A percentile compares a stretch with the other conserved stretches of the same genome.
phyloP scores from a whole-genome alignment of 2,329 filamentous ascomycete species.

The Tolypocladium capitatum region DNA sequence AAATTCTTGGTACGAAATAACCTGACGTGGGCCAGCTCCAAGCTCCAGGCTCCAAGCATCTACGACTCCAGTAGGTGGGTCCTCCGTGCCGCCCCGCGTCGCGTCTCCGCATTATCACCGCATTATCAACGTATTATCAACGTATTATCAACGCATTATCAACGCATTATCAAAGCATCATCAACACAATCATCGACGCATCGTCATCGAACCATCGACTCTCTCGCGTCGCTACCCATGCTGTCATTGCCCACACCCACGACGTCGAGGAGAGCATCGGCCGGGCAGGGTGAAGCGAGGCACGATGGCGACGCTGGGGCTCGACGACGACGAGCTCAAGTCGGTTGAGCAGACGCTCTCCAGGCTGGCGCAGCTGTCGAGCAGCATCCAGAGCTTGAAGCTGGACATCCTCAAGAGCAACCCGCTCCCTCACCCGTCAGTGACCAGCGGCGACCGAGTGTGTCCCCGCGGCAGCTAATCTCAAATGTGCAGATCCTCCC shows the following conservation, averaged over 20 bases:
- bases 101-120: no score
- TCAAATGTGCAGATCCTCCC: constrained; percentile 43
- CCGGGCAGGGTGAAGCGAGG: neutral
- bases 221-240: neutral
- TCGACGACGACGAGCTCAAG: constrained; percentile 49
- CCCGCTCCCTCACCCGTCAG: constrained; percentile 55
- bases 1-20: no score
- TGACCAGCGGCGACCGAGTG: neutral
- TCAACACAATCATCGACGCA: no score
- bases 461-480: neutral
- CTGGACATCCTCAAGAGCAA: constrained; percentile 47
- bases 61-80: neutral
- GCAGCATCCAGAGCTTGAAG: constrained; percentile 52
- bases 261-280: neutral
- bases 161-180: no score
- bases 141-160: no score
- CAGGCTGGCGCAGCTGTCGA: constrained; percentile 54
- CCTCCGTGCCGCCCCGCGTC: neutral
- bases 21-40: neutral
- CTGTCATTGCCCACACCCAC: neutral
- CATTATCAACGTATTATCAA: no score
- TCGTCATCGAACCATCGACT: neutral
- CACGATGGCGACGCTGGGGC: constrained; percentile 30
- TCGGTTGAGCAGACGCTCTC: constrained; percentile 58
- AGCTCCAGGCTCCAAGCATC: neutral